Percentiles rank a stretch among this genome's conserved stretches.
Evolutionary conservation across 192 early-diverging fungal genomes (phyloP).

Genomic region (Coemansia erecta): DNA sequence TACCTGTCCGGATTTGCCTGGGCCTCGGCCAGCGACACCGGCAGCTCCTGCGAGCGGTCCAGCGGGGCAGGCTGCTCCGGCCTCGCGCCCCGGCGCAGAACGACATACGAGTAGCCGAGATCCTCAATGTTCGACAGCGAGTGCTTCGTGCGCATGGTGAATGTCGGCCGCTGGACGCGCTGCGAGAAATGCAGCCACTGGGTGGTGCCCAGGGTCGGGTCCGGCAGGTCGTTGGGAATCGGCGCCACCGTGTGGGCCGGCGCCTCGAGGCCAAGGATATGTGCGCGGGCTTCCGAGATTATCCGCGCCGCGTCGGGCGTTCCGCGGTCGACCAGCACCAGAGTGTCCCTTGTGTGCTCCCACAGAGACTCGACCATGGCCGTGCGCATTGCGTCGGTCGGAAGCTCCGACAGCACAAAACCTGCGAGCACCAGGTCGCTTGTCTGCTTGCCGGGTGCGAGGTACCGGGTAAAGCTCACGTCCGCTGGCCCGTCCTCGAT

Average conservation of each 20-base stretch:
- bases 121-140: constrained; percentile 69
- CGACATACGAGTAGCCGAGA: constrained; percentile 72
- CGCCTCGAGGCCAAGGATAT: too few species aligned
- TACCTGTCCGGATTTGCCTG: constrained; percentile 16
- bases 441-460: constrained; percentile 52
- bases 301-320: constrained; percentile 66
- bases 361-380: constrained; percentile 71
- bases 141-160: constrained; percentile 67
- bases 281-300: constrained; percentile 69
- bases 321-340: constrained; percentile 84
- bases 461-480: constrained; percentile 61
- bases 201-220: constrained; percentile 62
- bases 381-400: constrained; percentile 61
- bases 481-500: constrained; percentile 5
- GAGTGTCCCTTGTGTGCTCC: constrained; percentile 71
- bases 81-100: constrained; percentile 66
- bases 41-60: not conserved
- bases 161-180: constrained; percentile 61
- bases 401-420: constrained; percentile 72
- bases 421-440: constrained; percentile 75
- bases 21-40: not conserved
- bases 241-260: constrained; percentile 74
- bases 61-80: constrained; percentile 8
- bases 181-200: constrained; percentile 86
- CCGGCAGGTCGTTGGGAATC: constrained; percentile 71